These are phyloP conservation scores for Aspergillus biplanus DNA, from an alignment of 495 filamentous ascomycete genomes.

Conservation along the genomic window DNA sequence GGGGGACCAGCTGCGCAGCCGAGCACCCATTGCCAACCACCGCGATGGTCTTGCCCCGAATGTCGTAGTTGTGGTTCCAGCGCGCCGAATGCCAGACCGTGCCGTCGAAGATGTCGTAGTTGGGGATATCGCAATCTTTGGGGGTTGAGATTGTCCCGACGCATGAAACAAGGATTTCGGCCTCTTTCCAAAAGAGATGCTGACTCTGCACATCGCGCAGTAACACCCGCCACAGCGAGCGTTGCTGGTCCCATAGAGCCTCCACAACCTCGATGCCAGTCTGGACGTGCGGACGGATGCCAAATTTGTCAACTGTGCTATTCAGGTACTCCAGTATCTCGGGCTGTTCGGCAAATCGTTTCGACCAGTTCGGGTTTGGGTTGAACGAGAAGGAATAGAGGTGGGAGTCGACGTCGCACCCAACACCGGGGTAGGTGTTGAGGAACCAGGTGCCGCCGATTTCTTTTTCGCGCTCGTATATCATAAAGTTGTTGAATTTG, in stretches of 20 bases:
- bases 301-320: slow-evolving; percentile 37
- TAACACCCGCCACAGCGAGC: slow-evolving; percentile 30
- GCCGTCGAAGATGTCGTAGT: slow-evolving; percentile 47
- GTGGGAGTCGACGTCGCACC: slow-evolving; percentile 50
- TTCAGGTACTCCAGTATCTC: slow-evolving; percentile 47
- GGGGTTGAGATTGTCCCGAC: slow-evolving; percentile 49
- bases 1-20: slow-evolving; percentile 41
- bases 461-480: background rate
- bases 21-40: slow-evolving; percentile 58
- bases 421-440: slow-evolving; percentile 21
- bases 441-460: slow-evolving; percentile 10
- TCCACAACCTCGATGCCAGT: slow-evolving; percentile 24
- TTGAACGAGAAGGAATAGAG: slow-evolving; percentile 61
- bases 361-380: slow-evolving; percentile 57
- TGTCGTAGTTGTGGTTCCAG: slow-evolving; percentile 43
- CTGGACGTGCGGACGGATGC: slow-evolving; percentile 31
- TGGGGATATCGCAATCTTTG: slow-evolving; percentile 38
- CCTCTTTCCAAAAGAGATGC: slow-evolving; percentile 21
- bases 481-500: background rate
- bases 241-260: slow-evolving; percentile 31
- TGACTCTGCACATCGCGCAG: slow-evolving; percentile 30
- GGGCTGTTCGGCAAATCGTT: slow-evolving; percentile 51
- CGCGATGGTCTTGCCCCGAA: slow-evolving; percentile 46
- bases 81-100: slow-evolving; percentile 50
- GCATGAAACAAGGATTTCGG: slow-evolving; percentile 52